A percentile compares a stretch with the other conserved stretches of the same genome.
Evolutionary conservation across 2,329 filamentous ascomycete species (phyloP).

Genomic region (Polytolypa hystricis): DNA sequence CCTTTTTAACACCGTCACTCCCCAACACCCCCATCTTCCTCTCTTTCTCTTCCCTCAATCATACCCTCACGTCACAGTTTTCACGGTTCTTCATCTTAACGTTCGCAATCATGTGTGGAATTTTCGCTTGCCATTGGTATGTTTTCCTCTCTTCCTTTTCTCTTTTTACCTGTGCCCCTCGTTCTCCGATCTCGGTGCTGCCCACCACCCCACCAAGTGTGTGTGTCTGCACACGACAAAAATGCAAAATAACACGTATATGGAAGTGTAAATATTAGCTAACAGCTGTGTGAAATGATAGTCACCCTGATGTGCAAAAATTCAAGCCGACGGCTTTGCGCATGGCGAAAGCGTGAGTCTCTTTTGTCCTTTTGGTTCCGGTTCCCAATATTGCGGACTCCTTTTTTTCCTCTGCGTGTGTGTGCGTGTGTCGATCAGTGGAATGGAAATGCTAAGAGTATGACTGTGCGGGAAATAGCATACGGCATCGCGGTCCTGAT

Average conservation of each 20-base stretch:
- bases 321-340: constrained; percentile 93
- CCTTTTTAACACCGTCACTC: constrained; percentile 12
- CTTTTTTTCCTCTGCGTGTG: constrained; percentile 1
- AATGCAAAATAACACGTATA: too few relatives aligned
- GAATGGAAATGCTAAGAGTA: constrained; percentile 2
- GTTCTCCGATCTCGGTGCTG: too few relatives aligned
- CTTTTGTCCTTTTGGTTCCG: too few relatives aligned
- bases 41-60: constrained; percentile 15
- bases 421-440: not conserved
- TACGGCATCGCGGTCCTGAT: constrained; percentile 93
- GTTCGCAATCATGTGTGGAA: constrained; percentile 72
- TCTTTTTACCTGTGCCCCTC: too few relatives aligned
- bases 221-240: too few relatives aligned
- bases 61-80: too few relatives aligned
- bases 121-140: constrained; percentile 89
- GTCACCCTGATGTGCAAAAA: constrained; percentile 84
- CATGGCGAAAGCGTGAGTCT: constrained; percentile 88
- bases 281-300: constrained; percentile 26
- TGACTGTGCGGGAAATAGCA: constrained; percentile 40
- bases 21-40: constrained; percentile 11
- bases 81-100: too few relatives aligned
- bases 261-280: too few relatives aligned
- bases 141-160: constrained; percentile 23
- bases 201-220: too few relatives aligned
- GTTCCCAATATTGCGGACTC: too few relatives aligned